phyloP scores from a whole-genome alignment of 2,329 filamentous ascomycete genomes.

The Stemphylium vesicarium region DNA sequence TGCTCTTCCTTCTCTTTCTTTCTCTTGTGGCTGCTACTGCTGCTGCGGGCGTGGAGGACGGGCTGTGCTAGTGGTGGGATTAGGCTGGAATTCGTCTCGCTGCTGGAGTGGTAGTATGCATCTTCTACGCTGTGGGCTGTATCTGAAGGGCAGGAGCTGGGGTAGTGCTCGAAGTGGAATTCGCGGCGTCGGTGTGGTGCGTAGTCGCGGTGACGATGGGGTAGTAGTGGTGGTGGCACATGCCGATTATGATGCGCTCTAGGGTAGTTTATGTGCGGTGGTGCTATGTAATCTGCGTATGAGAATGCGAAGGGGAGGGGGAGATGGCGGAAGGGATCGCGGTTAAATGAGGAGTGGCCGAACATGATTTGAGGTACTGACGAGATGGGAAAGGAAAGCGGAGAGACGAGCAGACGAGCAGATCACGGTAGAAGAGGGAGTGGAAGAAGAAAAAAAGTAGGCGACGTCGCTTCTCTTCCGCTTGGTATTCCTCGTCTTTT shows the following conservation, averaged over 20 bases:
- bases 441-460: not conserved
- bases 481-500: not conserved
- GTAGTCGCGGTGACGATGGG: not conserved
- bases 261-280: not conserved
- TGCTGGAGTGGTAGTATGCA: not conserved
- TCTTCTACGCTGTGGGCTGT: not conserved
- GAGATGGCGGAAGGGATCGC: constrained; percentile 6
- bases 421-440: not conserved
- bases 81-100: not conserved
- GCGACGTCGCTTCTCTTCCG: not conserved
- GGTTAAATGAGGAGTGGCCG: not conserved
- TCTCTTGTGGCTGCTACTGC: not conserved
- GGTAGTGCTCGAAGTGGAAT: not conserved
- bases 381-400: not conserved
- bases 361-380: constrained; percentile 6
- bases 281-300: not conserved
- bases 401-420: not conserved
- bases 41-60: too few relatives aligned
- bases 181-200: not conserved
- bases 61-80: not conserved
- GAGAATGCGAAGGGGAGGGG: not conserved
- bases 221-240: not conserved
- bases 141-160: not conserved
- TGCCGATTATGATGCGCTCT: not conserved
- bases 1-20: not conserved